phyloP scores from a whole-genome alignment of 192 early-diverging fungal species.

The Backusella tarrabulga region DNA sequence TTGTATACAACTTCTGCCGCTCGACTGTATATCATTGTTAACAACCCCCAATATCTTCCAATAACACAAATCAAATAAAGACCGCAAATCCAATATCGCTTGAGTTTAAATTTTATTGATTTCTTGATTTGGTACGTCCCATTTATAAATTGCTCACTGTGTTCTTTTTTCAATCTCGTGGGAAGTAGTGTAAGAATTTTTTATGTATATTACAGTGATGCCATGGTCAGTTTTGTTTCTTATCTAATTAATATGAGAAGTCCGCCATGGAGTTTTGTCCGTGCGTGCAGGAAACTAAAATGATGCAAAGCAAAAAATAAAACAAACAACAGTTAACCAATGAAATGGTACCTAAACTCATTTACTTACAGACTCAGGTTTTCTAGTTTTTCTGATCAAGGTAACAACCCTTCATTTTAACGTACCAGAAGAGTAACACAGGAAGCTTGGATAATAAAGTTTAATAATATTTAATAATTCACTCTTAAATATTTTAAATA shows the following conservation, averaged over 20 bases:
- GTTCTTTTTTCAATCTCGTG: not conserved
- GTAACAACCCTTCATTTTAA: not conserved
- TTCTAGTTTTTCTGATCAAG: not conserved
- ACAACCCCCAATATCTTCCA: not conserved
- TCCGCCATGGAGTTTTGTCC: slow-evolving; percentile 5
- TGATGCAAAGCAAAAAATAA: not conserved
- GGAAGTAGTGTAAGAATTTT: not conserved
- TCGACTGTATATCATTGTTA: not conserved
- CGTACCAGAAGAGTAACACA: not conserved
- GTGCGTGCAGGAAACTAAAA: not conserved
- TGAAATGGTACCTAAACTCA: not conserved
- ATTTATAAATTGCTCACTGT: not conserved
- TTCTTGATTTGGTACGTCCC: not conserved
- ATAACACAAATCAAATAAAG: not conserved
- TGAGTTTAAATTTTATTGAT: slow-evolving; percentile 1
- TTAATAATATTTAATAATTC: not conserved
- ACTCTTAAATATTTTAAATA: not conserved
- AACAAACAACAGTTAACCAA: not conserved
- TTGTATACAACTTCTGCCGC: not conserved
- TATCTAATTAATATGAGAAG: not conserved
- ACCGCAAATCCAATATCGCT: not conserved
- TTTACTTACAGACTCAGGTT: not conserved
- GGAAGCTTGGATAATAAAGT: not conserved
- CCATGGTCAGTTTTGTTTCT: not conserved
- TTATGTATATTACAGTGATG: not conserved